Conservation (phyloP, 2,329 filamentous ascomycete species). For the Pleoardoris graminearum region DNA sequence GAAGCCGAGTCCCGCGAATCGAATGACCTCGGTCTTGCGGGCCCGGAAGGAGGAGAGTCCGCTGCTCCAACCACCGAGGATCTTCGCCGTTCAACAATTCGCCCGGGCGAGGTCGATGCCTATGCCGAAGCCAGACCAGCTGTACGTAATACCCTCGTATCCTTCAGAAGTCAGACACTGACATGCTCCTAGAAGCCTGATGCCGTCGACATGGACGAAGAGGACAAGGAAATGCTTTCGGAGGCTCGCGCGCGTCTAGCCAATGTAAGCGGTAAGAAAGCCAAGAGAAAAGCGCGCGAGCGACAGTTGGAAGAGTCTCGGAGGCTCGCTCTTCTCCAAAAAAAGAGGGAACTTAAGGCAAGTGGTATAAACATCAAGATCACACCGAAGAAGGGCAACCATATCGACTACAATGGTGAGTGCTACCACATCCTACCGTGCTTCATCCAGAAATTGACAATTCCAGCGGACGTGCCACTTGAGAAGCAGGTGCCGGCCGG, state of each 20-base stretch:
- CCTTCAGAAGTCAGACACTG: no score
- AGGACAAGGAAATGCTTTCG: conserved; percentile 99
- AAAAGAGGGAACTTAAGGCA: conserved; percentile 93
- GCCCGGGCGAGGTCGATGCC: conserved; percentile 94
- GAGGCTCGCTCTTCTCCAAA: conserved; percentile 86
- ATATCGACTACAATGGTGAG: conserved; percentile 99
- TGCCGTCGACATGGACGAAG: conserved; percentile 96
- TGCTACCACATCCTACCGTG: no score
- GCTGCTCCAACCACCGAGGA: conserved; percentile 89
- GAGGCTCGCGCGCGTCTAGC: conserved; percentile 94
- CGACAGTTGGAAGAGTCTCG: conserved; percentile 93
- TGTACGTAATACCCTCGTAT: background rate
- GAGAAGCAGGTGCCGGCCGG: conserved; percentile 87
- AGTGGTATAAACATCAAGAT: conserved; percentile 99
- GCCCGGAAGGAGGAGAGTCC: conserved; percentile 83
- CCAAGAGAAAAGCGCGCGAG: conserved; percentile 95
- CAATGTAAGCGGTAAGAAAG: conserved; percentile 98
- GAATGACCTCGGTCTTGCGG: conserved; percentile 77
- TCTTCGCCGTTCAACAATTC: conserved; percentile 80
- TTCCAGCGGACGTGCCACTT: conserved; percentile 96
- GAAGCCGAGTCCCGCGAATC: conserved; percentile 90
- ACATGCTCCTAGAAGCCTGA: conserved; percentile 65
- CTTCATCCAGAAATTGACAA: no score
- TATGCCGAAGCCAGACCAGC: conserved; percentile 68
- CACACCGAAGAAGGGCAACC: conserved; percentile 83